Percentiles rank a stretch among this genome's conserved stretches.
Conservation (phyloP, 768 basidiomycete species). For the Suillus luteus region DNA sequence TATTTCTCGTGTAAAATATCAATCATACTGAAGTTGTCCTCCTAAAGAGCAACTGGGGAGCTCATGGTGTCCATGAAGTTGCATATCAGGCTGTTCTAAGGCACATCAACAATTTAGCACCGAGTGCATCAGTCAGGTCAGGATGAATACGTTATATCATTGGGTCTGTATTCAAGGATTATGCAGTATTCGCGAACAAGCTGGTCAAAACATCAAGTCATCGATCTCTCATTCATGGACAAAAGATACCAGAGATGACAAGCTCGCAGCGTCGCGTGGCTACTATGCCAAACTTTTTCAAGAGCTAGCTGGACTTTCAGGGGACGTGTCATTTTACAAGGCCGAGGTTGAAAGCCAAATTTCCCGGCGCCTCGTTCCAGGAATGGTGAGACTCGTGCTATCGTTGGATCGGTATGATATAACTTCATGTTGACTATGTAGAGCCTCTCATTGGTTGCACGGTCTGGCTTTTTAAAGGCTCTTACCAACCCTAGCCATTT, state of each 20-base stretch:
- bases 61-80: constrained; percentile 66
- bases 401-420: constrained; percentile 1
- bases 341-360: constrained; percentile 64
- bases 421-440: constrained; percentile 29
- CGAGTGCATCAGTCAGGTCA: constrained; percentile 82
- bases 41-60: constrained; percentile 39
- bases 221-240: constrained; percentile 77
- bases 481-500: constrained; percentile 59
- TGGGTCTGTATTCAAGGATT: not conserved
- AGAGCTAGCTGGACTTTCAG: constrained; percentile 80
- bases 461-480: constrained; percentile 71
- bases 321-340: constrained; percentile 79
- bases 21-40: not conserved
- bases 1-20: constrained; percentile 31
- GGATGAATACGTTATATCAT: constrained; percentile 14
- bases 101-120: constrained; percentile 68
- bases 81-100: constrained; percentile 83
- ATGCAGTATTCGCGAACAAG: constrained; percentile 67
- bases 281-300: constrained; percentile 61
- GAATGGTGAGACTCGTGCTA: constrained; percentile 50
- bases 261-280: constrained; percentile 62
- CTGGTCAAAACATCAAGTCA: constrained; percentile 81
- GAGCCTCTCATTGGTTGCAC: constrained; percentile 75
- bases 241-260: constrained; percentile 76
- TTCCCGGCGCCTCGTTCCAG: constrained; percentile 57